Conservation (phyloP, 2,329 filamentous ascomycete genomes). For the Fusarium newnesense region DNA sequence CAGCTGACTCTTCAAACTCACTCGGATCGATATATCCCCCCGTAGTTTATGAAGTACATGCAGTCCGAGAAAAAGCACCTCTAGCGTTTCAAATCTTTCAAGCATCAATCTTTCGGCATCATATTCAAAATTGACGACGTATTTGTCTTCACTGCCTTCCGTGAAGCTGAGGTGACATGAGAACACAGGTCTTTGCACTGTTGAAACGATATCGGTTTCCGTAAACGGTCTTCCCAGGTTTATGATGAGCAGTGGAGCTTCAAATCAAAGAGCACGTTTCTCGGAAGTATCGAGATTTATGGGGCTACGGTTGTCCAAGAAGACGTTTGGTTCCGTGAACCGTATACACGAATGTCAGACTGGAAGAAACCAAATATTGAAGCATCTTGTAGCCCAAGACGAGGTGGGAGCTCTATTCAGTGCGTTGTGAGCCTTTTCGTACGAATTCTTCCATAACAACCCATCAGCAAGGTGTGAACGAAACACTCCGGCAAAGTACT, state of each 20-base stretch:
- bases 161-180: neutral
- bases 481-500: conserved; percentile 18
- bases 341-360: neutral
- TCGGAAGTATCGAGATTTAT: neutral
- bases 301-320: neutral
- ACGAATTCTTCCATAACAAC: neutral
- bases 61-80: neutral
- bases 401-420: neutral
- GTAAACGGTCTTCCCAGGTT: neutral
- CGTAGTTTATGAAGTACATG: neutral
- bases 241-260: neutral
- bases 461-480: conserved; percentile 3
- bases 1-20: neutral
- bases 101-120: neutral
- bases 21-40: neutral
- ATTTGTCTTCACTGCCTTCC: neutral
- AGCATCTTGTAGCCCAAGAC: conserved; percentile 5
- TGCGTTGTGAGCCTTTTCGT: neutral
- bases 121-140: neutral
- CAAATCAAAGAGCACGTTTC: neutral
- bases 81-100: neutral
- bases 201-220: neutral
- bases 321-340: neutral
- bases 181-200: neutral
- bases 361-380: neutral